phyloP scores from a whole-genome alignment of 495 filamentous ascomycete genomes.

The Pyrenopolyporus hunteri region DNA sequence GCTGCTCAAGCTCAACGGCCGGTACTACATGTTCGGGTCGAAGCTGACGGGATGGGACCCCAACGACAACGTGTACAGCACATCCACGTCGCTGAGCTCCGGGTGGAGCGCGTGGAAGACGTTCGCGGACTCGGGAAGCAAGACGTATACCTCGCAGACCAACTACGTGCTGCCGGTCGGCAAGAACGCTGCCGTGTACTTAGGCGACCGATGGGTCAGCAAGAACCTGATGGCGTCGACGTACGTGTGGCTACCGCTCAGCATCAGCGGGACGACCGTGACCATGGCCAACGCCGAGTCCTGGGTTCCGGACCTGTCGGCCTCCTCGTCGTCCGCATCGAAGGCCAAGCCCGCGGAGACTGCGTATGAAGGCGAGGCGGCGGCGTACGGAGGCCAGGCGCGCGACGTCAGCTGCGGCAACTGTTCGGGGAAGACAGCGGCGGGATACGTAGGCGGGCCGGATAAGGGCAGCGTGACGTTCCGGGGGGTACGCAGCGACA shows the following conservation, averaged over 20 bases:
- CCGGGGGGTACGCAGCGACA: conserved; percentile 49
- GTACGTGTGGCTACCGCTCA: conserved; percentile 71
- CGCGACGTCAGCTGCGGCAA: conserved; percentile 48
- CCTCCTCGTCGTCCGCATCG: conserved; percentile 37
- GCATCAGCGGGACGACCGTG: conserved; percentile 60
- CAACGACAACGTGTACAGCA: conserved; percentile 65
- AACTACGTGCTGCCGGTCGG: conserved; percentile 56
- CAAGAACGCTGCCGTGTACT: conserved; percentile 59
- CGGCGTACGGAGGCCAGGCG: conserved; percentile 42
- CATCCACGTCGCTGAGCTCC: conserved; percentile 46
- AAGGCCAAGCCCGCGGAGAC: conserved; percentile 54
- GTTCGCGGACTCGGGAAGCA: conserved; percentile 59
- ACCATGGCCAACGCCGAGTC: conserved; percentile 57
- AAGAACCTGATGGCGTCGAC: conserved; percentile 63
- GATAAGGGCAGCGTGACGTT: conserved; percentile 56
- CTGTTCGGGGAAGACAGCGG: conserved; percentile 54
- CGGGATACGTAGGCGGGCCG: conserved; percentile 62
- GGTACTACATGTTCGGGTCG: conserved; percentile 51
- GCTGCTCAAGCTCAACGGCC: conserved; percentile 45
- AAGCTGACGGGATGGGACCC: conserved; percentile 56
- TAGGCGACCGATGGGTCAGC: conserved; percentile 70
- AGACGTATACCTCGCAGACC: conserved; percentile 61
- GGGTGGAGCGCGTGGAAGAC: conserved; percentile 66
- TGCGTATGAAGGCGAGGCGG: conserved; percentile 58
- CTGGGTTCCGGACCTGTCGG: conserved; percentile 53